phyloP scores from a whole-genome alignment of 345 rosid species.

The Euphorbia pulcherrima region DNA sequence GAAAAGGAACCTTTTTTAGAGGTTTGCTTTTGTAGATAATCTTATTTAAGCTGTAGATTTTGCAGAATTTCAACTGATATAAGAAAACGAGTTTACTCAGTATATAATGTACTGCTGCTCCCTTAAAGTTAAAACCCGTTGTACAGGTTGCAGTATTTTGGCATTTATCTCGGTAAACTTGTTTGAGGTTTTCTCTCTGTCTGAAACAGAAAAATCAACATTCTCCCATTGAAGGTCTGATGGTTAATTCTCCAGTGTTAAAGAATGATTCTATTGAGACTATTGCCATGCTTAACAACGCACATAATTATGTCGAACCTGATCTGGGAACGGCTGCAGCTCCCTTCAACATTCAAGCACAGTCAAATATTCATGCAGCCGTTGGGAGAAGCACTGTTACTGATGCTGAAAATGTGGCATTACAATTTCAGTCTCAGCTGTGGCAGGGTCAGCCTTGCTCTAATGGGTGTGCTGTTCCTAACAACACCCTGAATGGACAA shows the following conservation, averaged over 20 bases:
- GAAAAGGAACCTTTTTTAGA: not conserved
- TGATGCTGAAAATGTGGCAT: constrained; percentile 42
- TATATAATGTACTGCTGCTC: not conserved
- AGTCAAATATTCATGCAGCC: constrained; percentile 27
- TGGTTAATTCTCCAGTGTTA: constrained; percentile 40
- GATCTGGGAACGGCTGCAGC: constrained; percentile 36
- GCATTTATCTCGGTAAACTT: not conserved
- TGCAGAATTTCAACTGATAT: not conserved
- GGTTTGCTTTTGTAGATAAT: not conserved
- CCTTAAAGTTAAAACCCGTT: not conserved
- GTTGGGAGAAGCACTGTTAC: constrained; percentile 34
- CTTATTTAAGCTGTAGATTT: not conserved
- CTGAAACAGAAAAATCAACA: constrained; percentile 46
- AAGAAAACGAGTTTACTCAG: not conserved
- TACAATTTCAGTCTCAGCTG: constrained; percentile 39
- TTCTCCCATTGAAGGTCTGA: constrained; percentile 36
- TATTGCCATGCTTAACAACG: constrained; percentile 33
- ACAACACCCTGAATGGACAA: constrained; percentile 29
- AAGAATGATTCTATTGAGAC: constrained; percentile 45
- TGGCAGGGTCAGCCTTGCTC: constrained; percentile 41
- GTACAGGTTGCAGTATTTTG: not conserved
- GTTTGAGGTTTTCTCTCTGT: not conserved
- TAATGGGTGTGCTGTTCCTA: constrained; percentile 27
- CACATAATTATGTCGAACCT: constrained; percentile 27
- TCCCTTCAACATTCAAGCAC: constrained; percentile 35